Evolutionary conservation across 495 filamentous ascomycete species (phyloP), one percentile per base, ranked within the genome.

Genomic region (Annulohypoxylon nitens): DNA sequence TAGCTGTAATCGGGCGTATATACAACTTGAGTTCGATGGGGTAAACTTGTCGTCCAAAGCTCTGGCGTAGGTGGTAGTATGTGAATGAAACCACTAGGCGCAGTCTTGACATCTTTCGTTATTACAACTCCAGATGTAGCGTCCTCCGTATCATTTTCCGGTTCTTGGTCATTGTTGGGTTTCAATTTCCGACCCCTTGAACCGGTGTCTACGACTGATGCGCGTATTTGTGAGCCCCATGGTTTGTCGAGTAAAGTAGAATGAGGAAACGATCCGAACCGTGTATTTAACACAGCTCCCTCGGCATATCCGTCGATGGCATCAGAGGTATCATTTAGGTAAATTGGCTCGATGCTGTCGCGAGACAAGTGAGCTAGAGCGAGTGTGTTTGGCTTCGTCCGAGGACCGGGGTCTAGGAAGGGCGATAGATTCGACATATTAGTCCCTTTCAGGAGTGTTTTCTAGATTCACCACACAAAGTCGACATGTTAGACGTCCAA

Each of bases 1-100:
- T 96, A 99, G 81, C 94, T 97, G 82, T 97, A 97, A 80, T 99
- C 96, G 9, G 97, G 94, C 1, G 93, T 97, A 77, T 99, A 99
- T 70, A 99, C 96, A 55, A 99, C 95, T 81, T 99, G 96, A 8
- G 96, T 99, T 55, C 96, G 88, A 79, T 99, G 96, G 2, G 95
- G 96, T 41, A 99, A 86, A 41, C 91, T 93, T 26, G 88, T 82
- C 0, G 97, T 99, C 96, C 96, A 99, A 14, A 92, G 84, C 80
- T 99, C 96, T 12, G 96, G 93, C 0, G 97, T 97, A 0, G 97
- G 97, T 30, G 92, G 93, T 12, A 98, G 86, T 36, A 99, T 78
- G 80, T 99, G 95, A 16, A 94, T 86, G 82, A 98, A 99, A 23
- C 96, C 96, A 76, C 88, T 95, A 1, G 87, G 75, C 3, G 94